Conservation (phyloP, 305 asterid species). For the Rubia tinctorum region DNA sequence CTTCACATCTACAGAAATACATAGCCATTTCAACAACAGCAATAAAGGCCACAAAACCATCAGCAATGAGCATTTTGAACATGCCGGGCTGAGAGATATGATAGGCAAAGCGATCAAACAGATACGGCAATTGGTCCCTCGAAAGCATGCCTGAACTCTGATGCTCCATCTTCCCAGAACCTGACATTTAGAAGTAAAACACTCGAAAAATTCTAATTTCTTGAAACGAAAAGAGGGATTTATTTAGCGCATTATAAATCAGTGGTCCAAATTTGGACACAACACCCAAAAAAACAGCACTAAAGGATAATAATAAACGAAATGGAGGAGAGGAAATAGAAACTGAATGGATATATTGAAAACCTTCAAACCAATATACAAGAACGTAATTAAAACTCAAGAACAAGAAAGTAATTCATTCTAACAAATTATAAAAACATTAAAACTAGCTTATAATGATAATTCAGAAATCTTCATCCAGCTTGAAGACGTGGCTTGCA, state of each 20-base stretch:
- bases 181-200: neutral
- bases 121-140: slow-evolving; percentile 62
- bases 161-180: slow-evolving; percentile 6
- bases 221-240: neutral
- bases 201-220: neutral
- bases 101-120: slow-evolving; percentile 64
- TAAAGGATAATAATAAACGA: neutral
- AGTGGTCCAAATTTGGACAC: slow-evolving; percentile 2
- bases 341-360: neutral
- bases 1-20: slow-evolving; percentile 57
- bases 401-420: neutral
- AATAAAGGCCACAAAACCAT: neutral
- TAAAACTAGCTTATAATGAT: neutral
- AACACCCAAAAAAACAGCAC: neutral
- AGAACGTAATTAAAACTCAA: neutral
- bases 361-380: neutral
- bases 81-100: slow-evolving; percentile 72
- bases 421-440: neutral
- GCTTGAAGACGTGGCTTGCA: slow-evolving; percentile 35
- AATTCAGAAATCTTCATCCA: slow-evolving; percentile 35
- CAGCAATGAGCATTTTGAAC: neutral
- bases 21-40: neutral
- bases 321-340: too few relatives aligned
- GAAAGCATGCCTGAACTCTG: slow-evolving; percentile 52
- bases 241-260: neutral